phyloP scores from a whole-genome alignment of 225 moss, liverwort and hornwort species.

The Thuidium tamariscinum region DNA sequence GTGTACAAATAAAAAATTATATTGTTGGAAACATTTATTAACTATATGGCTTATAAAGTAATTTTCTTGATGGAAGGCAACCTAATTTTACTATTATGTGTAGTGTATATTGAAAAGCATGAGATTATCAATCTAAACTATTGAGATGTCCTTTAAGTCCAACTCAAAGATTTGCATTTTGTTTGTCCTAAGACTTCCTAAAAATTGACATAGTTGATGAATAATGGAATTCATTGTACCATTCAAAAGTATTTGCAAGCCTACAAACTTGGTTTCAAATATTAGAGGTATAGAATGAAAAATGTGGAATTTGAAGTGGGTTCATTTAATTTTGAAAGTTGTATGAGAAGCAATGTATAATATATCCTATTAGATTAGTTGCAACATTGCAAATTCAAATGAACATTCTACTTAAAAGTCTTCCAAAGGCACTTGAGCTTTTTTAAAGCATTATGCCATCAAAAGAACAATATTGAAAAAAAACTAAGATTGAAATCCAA shows the following conservation, averaged over 20 bases:
- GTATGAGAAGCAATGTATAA: neutral
- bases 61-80: too few relatives aligned
- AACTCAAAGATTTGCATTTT: fast-evolving
- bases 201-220: too few relatives aligned
- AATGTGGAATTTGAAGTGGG: neutral
- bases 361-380: neutral
- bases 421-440: neutral
- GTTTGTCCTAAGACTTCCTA: fast-evolving
- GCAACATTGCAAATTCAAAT: neutral
- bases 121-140: neutral
- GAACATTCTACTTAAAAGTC: neutral
- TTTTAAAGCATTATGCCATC: too few relatives aligned
- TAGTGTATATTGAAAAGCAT: neutral
- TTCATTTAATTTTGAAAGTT: neutral
- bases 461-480: fast-evolving
- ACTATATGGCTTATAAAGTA: too few relatives aligned
- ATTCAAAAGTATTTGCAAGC: fast-evolving
- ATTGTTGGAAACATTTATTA: too few relatives aligned
- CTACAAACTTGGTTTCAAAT: fast-evolving
- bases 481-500: neutral
- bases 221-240: neutral
- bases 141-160: neutral
- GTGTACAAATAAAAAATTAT: too few relatives aligned
- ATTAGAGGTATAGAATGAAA: neutral
- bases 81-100: too few relatives aligned